Conservation (phyloP, 1,284 basidiomycete genomes). For the Rhodotorula sp. region DNA sequence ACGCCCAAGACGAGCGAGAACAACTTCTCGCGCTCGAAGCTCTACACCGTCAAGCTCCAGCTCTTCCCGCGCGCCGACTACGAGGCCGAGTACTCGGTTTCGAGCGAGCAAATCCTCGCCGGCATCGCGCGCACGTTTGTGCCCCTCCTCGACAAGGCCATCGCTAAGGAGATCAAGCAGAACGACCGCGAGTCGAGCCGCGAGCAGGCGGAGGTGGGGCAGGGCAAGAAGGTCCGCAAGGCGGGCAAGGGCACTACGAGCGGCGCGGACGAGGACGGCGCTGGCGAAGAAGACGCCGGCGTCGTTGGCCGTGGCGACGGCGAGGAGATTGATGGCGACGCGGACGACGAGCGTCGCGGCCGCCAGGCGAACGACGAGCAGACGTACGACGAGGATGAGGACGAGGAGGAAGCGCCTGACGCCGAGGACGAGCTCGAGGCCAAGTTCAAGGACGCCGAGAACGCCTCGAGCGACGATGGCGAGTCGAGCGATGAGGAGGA, state of each 20-base stretch:
- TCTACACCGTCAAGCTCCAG: slow-evolving; percentile 77
- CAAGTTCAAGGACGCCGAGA: slow-evolving; percentile 54
- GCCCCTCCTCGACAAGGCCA: slow-evolving; percentile 80
- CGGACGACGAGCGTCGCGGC: slow-evolving; percentile 56
- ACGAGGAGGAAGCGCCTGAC: slow-evolving; percentile 50
- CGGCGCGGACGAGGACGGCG: slow-evolving; percentile 35
- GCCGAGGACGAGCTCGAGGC: slow-evolving; percentile 64
- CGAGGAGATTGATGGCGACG: slow-evolving; percentile 57
- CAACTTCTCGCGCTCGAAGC: slow-evolving; percentile 65
- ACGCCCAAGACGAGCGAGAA: slow-evolving; percentile 63
- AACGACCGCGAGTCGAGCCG: slow-evolving; percentile 76
- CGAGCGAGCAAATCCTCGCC: slow-evolving; percentile 70
- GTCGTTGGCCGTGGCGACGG: slow-evolving; percentile 47
- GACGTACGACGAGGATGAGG: slow-evolving; percentile 55
- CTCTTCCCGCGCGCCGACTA: slow-evolving; percentile 91
- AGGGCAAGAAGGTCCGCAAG: slow-evolving; percentile 31
- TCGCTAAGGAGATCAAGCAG: slow-evolving; percentile 82
- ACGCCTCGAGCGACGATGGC: slow-evolving; percentile 43
- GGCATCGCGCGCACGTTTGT: slow-evolving; percentile 78
- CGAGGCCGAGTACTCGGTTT: slow-evolving; percentile 78
- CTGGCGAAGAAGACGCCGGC: slow-evolving; percentile 54
- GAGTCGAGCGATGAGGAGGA: slow-evolving; percentile 44
- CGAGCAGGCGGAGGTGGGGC: slow-evolving; percentile 61
- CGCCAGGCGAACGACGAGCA: slow-evolving; percentile 42
- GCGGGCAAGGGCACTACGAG: slow-evolving; percentile 18